A percentile compares a stretch with the other conserved stretches of the same genome.
Conservation (phyloP, 2,329 filamentous ascomycete species). For the Stachybotrys chlorohalonatus region DNA sequence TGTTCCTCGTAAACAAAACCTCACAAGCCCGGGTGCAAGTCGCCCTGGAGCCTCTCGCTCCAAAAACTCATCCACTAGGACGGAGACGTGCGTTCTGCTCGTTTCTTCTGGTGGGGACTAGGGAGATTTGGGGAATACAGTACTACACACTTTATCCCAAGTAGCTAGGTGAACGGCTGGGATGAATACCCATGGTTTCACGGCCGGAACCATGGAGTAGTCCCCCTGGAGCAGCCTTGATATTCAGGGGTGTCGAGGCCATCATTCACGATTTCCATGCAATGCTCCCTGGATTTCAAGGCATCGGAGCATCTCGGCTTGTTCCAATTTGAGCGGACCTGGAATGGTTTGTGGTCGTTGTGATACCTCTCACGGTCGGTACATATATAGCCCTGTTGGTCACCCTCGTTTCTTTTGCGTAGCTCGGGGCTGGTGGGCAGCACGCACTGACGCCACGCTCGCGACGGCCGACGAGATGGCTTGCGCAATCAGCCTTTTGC, state of each 20-base stretch:
- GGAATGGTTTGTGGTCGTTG: too few species aligned
- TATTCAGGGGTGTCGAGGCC: neutral
- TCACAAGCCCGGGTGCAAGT: neutral
- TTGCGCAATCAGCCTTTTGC: slow-evolving; percentile 16
- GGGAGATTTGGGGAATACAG: neutral
- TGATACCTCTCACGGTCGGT: neutral
- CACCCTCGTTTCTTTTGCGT: slow-evolving; percentile 1
- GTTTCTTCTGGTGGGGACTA: neutral
- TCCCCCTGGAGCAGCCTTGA: neutral
- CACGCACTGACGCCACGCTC: slow-evolving; percentile 3
- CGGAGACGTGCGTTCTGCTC: neutral
- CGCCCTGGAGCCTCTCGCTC: neutral
- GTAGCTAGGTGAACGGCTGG: neutral
- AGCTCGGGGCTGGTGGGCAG: slow-evolving; percentile 2
- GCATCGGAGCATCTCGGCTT: neutral
- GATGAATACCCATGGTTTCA: neutral
- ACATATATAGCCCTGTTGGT: neutral
- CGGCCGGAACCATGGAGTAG: neutral
- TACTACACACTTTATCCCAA: neutral
- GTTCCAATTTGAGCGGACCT: too few species aligned
- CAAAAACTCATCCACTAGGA: neutral
- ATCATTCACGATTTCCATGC: neutral
- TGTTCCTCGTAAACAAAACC: neutral
- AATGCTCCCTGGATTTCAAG: neutral
- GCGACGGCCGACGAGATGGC: slow-evolving; percentile 14